Conservation (phyloP, 805 yeast species). For the Cyberlindnera nakhonratchasimensis region DNA sequence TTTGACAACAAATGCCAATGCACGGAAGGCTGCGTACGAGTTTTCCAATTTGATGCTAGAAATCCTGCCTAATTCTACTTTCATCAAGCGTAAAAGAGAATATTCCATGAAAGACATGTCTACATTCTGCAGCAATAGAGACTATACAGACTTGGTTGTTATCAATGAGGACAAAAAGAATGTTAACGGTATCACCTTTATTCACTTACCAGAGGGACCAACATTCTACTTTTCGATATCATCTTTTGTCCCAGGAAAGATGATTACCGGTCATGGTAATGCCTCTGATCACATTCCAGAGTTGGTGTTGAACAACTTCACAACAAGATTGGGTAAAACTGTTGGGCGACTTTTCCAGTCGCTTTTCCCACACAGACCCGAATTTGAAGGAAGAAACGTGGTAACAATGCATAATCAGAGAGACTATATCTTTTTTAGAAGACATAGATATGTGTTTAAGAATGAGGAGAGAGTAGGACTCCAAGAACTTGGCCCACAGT, state of each 20-base stretch:
- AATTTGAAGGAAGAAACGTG: conserved; percentile 92
- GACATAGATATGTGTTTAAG: conserved; percentile 87
- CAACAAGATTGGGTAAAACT: conserved; percentile 88
- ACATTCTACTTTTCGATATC: conserved; percentile 86
- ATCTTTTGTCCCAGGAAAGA: conserved; percentile 70
- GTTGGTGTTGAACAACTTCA: conserved; percentile 84
- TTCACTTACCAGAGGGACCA: conserved; percentile 94
- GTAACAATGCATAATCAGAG: conserved; percentile 94
- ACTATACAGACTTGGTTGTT: conserved; percentile 82
- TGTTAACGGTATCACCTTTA: conserved; percentile 88
- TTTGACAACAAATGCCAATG: conserved; percentile 83
- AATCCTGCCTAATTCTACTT: conserved; percentile 78
- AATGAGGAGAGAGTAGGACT: conserved; percentile 91
- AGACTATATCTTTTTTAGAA: conserved; percentile 90
- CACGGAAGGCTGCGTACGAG: conserved; percentile 82
- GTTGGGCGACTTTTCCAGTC: conserved; percentile 91
- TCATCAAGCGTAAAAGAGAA: conserved; percentile 82
- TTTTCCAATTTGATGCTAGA: conserved; percentile 86
- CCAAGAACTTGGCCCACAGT: conserved; percentile 96
- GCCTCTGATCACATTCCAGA: conserved; percentile 93
- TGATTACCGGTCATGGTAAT: conserved; percentile 83
- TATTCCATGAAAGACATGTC: conserved; percentile 86
- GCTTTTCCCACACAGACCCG: conserved; percentile 89
- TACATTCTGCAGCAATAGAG: conserved; percentile 73
- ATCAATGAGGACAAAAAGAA: conserved; percentile 92